Conservation (phyloP, 2,329 filamentous ascomycete species). For the Fusarium chuoi region DNA sequence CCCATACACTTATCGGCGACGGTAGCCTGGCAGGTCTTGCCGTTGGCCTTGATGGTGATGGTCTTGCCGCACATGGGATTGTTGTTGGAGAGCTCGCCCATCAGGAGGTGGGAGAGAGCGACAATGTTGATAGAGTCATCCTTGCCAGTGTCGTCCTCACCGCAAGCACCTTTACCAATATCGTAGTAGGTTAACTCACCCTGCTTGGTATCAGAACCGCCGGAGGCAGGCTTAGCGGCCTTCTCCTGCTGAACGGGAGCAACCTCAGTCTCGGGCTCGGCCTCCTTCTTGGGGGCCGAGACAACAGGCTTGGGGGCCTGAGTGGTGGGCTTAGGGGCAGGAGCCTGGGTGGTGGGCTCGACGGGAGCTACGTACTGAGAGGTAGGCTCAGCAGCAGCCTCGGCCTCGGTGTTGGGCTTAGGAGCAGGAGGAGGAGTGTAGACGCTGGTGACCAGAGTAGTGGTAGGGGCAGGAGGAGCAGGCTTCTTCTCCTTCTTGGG, state of each 20-base stretch:
- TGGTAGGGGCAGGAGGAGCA: conserved; percentile 37
- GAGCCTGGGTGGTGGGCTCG: conserved; percentile 38
- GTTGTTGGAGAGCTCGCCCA: conserved; percentile 71
- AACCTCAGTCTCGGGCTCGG: conserved; percentile 31
- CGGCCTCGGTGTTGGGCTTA: conserved; percentile 21
- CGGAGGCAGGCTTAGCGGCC: conserved; percentile 24
- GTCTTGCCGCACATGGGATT: conserved; percentile 78
- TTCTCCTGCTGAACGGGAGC: conserved; percentile 28
- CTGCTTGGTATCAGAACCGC: conserved; percentile 46
- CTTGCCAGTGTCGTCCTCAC: conserved; percentile 66
- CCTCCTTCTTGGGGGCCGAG: conserved; percentile 12
- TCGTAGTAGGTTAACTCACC: conserved; percentile 82
- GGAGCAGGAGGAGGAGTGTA: conserved; percentile 37
- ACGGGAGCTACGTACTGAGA: conserved; percentile 31
- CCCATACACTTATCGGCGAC: conserved; percentile 82
- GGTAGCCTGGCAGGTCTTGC: conserved; percentile 66
- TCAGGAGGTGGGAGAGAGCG: conserved; percentile 72
- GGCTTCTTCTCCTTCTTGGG: conserved; percentile 36
- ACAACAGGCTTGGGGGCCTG: conserved; percentile 19
- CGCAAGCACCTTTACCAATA: conserved; percentile 74
- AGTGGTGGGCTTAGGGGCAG: conserved; percentile 7
- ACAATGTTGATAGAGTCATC: conserved; percentile 70
- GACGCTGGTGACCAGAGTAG: conserved; percentile 32
- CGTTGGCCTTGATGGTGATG: conserved; percentile 70
- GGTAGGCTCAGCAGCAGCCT: conserved; percentile 15